These are phyloP conservation scores for Elongisporangium undulatum DNA, from an alignment of 352 stramenopile species.

Conservation along the genomic window DNA sequence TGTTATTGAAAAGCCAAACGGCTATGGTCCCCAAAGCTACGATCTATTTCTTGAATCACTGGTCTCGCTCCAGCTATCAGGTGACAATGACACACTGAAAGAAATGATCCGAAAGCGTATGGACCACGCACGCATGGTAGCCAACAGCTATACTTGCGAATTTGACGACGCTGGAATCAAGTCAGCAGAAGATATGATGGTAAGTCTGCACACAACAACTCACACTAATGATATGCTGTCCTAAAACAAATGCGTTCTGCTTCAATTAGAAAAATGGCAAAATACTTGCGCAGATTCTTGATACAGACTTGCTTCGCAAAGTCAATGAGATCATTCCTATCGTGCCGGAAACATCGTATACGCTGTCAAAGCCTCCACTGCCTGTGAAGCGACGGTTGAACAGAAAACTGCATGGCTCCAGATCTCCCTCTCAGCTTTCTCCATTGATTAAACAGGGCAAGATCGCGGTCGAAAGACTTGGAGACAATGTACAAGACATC, in stretches of 20 bases:
- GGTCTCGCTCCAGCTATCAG: conserved; percentile 14
- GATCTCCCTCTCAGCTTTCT: conserved; percentile 12
- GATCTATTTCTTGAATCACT: conserved; percentile 23
- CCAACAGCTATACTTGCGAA: conserved; percentile 8
- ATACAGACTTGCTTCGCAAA: conserved; percentile 18
- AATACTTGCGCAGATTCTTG: neutral
- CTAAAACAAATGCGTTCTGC: too few species aligned
- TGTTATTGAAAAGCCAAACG: neutral
- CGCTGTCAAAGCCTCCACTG: neutral
- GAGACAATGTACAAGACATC: conserved; percentile 1
- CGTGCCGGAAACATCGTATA: neutral
- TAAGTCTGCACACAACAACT: conserved; percentile 10
- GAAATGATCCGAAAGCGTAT: conserved; percentile 21
- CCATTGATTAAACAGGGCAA: conserved; percentile 16
- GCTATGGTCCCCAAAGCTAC: conserved; percentile 5
- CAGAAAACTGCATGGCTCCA: neutral
- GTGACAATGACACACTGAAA: conserved; percentile 16
- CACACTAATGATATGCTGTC: too few species aligned
- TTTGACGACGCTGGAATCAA: conserved; percentile 16
- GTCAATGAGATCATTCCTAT: conserved; percentile 8
- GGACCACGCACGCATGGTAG: conserved; percentile 12
- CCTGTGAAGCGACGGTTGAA: neutral
- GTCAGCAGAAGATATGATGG: conserved; percentile 22
- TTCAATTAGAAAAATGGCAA: neutral
- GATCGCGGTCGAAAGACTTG: conserved; percentile 4